Percentiles rank a stretch among this genome's conserved stretches.
Evolutionary conservation across 2,329 filamentous ascomycete species (phyloP).

Genomic region (Phaeosphaeriaceae sp.): DNA sequence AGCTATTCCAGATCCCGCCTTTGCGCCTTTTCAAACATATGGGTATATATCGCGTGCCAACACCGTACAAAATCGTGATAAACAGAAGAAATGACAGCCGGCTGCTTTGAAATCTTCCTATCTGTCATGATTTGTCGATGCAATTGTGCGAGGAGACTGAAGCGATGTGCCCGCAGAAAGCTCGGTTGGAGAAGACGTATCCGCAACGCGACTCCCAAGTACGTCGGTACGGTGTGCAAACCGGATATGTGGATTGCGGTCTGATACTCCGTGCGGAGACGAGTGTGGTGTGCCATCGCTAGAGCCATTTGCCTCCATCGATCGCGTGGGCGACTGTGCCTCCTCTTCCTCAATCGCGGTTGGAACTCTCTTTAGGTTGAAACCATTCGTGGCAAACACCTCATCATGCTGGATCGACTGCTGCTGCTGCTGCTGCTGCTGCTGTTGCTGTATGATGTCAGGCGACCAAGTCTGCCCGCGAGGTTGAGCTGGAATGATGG

Average conservation of each 20-base stretch:
- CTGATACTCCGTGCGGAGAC: constrained; percentile 15
- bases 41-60: constrained; percentile 27
- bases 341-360: constrained; percentile 24
- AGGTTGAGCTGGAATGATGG: constrained; percentile 66
- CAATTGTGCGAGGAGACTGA: constrained; percentile 13
- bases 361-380: constrained; percentile 25
- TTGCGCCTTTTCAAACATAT: constrained; percentile 29
- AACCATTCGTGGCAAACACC: constrained; percentile 14
- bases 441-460: constrained; percentile 35
- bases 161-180: constrained; percentile 7
- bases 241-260: constrained; percentile 30
- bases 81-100: constrained; percentile 26
- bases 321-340: constrained; percentile 18
- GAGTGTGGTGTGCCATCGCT: constrained; percentile 17
- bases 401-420: constrained; percentile 27
- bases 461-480: constrained; percentile 64
- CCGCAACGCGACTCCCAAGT: constrained; percentile 23
- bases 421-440: constrained; percentile 2
- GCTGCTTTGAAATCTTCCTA: constrained; percentile 17
- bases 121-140: constrained; percentile 39
- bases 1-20: constrained; percentile 13
- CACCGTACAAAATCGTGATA: constrained; percentile 22
- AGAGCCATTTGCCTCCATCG: constrained; percentile 13
- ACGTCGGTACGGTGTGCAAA: constrained; percentile 27
- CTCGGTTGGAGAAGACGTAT: constrained; percentile 1